Percentiles rank a stretch among this genome's conserved stretches.
Conservation (phyloP, 2,329 filamentous ascomycete genomes). For the Fusarium albosuccineum region DNA sequence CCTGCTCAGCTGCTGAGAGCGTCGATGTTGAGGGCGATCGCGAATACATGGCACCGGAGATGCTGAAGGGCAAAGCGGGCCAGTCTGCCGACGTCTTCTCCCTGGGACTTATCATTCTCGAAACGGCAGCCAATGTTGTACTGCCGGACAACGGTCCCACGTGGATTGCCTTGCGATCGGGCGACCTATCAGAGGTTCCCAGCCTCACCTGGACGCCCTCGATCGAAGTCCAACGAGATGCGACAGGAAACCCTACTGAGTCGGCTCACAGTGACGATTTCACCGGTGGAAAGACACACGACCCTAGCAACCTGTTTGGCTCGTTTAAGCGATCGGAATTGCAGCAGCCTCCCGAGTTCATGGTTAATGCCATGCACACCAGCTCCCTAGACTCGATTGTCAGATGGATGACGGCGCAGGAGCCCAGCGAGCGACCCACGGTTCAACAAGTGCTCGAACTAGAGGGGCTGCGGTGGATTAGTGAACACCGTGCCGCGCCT, state of each 20-base stretch:
- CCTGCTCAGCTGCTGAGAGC: slow-evolving; percentile 79
- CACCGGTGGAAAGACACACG: slow-evolving; percentile 49
- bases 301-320: slow-evolving; percentile 57
- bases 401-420: slow-evolving; percentile 86
- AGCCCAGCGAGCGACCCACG: slow-evolving; percentile 79
- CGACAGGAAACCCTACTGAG: slow-evolving; percentile 66
- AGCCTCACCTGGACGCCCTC: slow-evolving; percentile 86
- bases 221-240: slow-evolving; percentile 78
- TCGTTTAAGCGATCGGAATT: slow-evolving; percentile 63
- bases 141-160: slow-evolving; percentile 92
- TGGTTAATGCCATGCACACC: slow-evolving; percentile 80
- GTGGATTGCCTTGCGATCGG: slow-evolving; percentile 90
- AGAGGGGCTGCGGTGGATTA: slow-evolving; percentile 84
- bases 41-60: slow-evolving; percentile 95
- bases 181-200: slow-evolving; percentile 89
- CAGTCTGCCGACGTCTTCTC: slow-evolving; percentile 95
- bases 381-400: slow-evolving; percentile 88
- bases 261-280: slow-evolving; percentile 53
- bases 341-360: slow-evolving; percentile 82
- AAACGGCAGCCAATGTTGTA: slow-evolving; percentile 93
- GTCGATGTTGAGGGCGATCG: slow-evolving; percentile 95
- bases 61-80: slow-evolving; percentile 86
- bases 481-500: slow-evolving; percentile 80
- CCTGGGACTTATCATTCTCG: slow-evolving; percentile 92
- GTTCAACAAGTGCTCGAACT: slow-evolving; percentile 79